These are phyloP conservation scores for Thielaviopsis ethacetica DNA, from an alignment of 2,329 filamentous ascomycete species.

Conservation along the genomic window DNA sequence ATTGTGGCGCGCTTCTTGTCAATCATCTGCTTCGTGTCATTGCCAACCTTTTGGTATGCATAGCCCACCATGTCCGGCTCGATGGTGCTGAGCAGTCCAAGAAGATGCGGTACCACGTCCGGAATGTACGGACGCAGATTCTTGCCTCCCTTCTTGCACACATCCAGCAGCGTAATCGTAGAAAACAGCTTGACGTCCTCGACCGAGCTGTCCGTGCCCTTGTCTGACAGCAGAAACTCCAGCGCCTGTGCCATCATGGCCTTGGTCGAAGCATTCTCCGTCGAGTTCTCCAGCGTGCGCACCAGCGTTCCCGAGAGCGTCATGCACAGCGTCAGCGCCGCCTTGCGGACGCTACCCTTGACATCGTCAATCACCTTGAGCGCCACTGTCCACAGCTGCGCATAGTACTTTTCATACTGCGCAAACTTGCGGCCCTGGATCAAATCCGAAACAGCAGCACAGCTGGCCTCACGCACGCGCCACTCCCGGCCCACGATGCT, in stretches of 20 bases:
- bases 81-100: conserved; percentile 70
- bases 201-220: conserved; percentile 75
- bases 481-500: conserved; percentile 85
- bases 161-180: conserved; percentile 66
- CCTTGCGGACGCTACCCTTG: conserved; percentile 71
- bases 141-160: conserved; percentile 77
- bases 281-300: conserved; percentile 67
- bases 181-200: conserved; percentile 78
- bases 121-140: conserved; percentile 67
- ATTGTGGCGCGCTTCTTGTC: conserved; percentile 71
- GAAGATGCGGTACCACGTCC: conserved; percentile 61
- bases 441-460: conserved; percentile 74
- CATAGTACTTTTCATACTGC: conserved; percentile 71
- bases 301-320: conserved; percentile 73
- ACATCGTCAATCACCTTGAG: conserved; percentile 94
- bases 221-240: conserved; percentile 77
- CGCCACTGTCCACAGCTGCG: conserved; percentile 68
- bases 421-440: conserved; percentile 62
- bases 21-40: conserved; percentile 74
- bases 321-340: conserved; percentile 69
- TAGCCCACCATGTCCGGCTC: conserved; percentile 87
- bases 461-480: conserved; percentile 84
- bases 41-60: conserved; percentile 75
- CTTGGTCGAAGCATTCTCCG: conserved; percentile 50
- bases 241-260: conserved; percentile 75